Conservation (phyloP, 768 basidiomycete genomes). For the Xerocomellus dryophilus region DNA sequence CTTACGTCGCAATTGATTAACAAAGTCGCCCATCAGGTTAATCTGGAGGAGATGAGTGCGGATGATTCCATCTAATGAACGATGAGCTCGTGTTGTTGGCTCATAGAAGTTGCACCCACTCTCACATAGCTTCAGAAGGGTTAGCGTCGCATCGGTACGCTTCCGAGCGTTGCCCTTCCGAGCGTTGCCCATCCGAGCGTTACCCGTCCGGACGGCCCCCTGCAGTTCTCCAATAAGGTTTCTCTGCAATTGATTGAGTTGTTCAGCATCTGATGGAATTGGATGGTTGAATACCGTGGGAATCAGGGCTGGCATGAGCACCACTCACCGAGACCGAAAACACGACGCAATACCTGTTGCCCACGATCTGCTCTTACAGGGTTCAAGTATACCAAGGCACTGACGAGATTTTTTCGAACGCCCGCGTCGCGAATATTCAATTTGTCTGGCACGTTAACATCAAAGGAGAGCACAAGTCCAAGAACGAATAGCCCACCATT, state of each 20-base stretch:
- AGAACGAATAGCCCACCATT: background rate
- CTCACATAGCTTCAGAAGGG: constrained; percentile 17
- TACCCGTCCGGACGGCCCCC: background rate
- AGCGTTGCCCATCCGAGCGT: background rate
- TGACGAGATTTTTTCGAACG: constrained; percentile 19
- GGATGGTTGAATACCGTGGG: background rate
- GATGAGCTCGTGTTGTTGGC: background rate
- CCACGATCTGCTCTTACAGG: background rate
- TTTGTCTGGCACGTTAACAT: background rate
- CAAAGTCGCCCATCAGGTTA: constrained; percentile 4
- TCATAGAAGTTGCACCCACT: background rate
- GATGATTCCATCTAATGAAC: background rate
- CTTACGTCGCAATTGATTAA: constrained; percentile 14
- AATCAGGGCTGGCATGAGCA: no score
- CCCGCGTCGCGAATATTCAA: constrained; percentile 3
- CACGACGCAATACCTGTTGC: background rate
- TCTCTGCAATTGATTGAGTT: background rate
- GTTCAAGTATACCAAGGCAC: constrained; percentile 9
- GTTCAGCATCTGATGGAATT: background rate
- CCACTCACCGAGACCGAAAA: constrained; percentile 17
- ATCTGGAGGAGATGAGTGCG: constrained; percentile 9
- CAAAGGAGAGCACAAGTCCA: background rate
- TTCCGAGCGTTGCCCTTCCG: background rate
- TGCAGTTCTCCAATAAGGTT: constrained; percentile 10
- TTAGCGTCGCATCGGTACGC: constrained; percentile 19